A percentile compares a stretch with the other conserved stretches of the same genome.
phyloP scores from a whole-genome alignment of 176 grass and related monocot species.

The Chloris gayana region DNA sequence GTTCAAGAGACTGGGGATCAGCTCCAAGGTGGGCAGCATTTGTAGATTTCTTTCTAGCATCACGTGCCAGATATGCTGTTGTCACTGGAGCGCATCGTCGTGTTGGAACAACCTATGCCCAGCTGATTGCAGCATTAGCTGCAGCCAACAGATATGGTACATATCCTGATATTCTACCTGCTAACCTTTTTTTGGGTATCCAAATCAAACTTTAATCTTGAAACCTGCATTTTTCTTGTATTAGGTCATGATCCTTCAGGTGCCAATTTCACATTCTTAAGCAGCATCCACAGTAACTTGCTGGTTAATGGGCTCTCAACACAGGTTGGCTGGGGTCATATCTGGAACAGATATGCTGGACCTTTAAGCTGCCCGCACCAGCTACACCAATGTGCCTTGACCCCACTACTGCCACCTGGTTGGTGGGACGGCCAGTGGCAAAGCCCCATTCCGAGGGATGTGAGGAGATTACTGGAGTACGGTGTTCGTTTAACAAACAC shows the following conservation, averaged over 20 bases:
- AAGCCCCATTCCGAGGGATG: slow-evolving; percentile 61
- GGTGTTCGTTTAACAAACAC: slow-evolving; percentile 50
- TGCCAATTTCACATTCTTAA: slow-evolving; percentile 77
- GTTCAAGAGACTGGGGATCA: slow-evolving; percentile 80
- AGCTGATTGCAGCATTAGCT: slow-evolving; percentile 79
- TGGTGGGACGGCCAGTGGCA: slow-evolving; percentile 89
- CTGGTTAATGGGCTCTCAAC: slow-evolving; percentile 57
- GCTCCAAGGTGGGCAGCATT: slow-evolving; percentile 87
- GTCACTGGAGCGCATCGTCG: slow-evolving; percentile 80
- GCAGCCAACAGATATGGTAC: slow-evolving; percentile 67
- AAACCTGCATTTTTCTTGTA: not conserved
- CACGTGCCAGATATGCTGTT: slow-evolving; percentile 63
- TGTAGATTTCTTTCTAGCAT: slow-evolving; percentile 92
- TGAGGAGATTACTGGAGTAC: slow-evolving; percentile 53
- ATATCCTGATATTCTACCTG: not conserved
- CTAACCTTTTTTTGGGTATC: not conserved
- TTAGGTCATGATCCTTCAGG: slow-evolving; percentile 44
- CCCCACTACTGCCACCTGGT: slow-evolving; percentile 68
- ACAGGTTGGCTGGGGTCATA: slow-evolving; percentile 86
- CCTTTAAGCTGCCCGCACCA: slow-evolving; percentile 65
- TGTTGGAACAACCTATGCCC: slow-evolving; percentile 75
- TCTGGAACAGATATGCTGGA: slow-evolving; percentile 84
- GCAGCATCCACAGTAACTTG: slow-evolving; percentile 79
- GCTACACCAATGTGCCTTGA: slow-evolving; percentile 66
- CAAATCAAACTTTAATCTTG: not conserved